Base-by-base conservation (phyloP, 164 flowering plant genomes). In the Buxus sempervirens region DNA sequence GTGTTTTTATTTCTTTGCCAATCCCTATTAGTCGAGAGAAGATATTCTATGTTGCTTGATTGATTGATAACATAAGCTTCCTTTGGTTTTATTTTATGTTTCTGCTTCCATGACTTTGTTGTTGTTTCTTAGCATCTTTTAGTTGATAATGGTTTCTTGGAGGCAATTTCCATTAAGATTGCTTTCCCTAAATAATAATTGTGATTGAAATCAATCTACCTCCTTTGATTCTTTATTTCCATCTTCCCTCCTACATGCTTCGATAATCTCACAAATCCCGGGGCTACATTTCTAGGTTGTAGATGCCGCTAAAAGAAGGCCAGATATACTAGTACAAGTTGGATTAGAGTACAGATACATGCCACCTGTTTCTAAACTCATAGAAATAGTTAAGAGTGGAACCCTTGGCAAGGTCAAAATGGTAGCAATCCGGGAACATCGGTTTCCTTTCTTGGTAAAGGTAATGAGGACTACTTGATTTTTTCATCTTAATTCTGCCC, bases 281-380 rank as follows among this genome's bases (percentile, higher is more conserved):
- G 55, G 28, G 25, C 24, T 59, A 48, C 36, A 56, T 28, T 67
- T 71, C 56, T 73, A 88, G 97, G 96, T 95, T 36, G 79, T 88
- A 58, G 85, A 83, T 28, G 96, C 96, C 68, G 94, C 96, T 13
- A 84, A 78, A 75, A 85, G 71, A 72, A 83, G 96, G 75, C 81
- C 91, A 54, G 96, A 90, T 54, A 79, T 91, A 64, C 60, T 91
- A 75, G 90, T 95, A 21, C 98, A 91, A 79, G 98, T 95, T 65
- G 98, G 98, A 23, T 74, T 95, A 63, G 98, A 95, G 78, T 95
- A 95, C 75, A 81, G 98, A 78, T 95, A 95, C 82, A 95, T 91
- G 97, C 98, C 98, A 27, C 96, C 98, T 32, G 88, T 90, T 64
- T 96, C 97, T 22, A 91, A 90, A 82, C 73, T 91, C 72, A 83